A percentile compares a stretch with the other conserved stretches of the same genome.
Conservation (phyloP, 2,329 filamentous ascomycete species). For the Cladophialophora carrionii region DNA sequence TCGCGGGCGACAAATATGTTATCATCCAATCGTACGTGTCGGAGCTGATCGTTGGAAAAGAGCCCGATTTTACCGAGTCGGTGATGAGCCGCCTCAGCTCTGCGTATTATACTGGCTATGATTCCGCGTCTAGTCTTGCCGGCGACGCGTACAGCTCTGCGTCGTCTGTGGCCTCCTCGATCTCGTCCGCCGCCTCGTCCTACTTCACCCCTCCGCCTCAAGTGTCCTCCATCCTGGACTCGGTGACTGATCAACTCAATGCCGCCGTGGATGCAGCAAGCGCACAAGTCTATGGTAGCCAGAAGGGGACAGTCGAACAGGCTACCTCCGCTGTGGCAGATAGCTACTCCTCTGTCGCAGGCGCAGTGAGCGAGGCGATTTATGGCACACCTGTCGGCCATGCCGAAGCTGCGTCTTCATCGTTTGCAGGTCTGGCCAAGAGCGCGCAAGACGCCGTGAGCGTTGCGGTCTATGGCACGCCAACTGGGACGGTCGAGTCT, state of each 20-base stretch:
- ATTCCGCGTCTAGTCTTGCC: conserved; percentile 58
- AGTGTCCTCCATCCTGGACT: conserved; percentile 61
- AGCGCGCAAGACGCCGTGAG: conserved; percentile 61
- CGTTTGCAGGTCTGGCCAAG: conserved; percentile 58
- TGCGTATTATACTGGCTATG: conserved; percentile 68
- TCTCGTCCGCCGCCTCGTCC: conserved; percentile 43
- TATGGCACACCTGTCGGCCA: conserved; percentile 60
- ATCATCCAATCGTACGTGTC: conserved; percentile 73
- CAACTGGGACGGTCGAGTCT: conserved; percentile 53
- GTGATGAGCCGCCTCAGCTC: conserved; percentile 72
- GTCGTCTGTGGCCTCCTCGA: conserved; percentile 39
- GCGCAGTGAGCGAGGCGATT: conserved; percentile 56
- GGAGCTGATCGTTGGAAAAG: conserved; percentile 75
- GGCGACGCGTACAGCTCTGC: conserved; percentile 52
- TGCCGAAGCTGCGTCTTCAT: conserved; percentile 57
- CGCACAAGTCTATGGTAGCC: conserved; percentile 60
- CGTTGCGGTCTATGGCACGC: conserved; percentile 61
- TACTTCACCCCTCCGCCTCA: conserved; percentile 60
- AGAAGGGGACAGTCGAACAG: conserved; percentile 58
- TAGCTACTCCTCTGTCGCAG: conserved; percentile 54
- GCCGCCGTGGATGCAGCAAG: conserved; percentile 63
- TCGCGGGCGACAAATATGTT: conserved; percentile 66
- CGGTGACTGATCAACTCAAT: conserved; percentile 61
- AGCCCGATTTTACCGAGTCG: conserved; percentile 79
- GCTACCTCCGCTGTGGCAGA: conserved; percentile 58